Percentiles rank a stretch among this genome's conserved stretches.
These are phyloP conservation scores for Pleurotus sapidus DNA, from an alignment of 768 basidiomycete species.

Conservation along the genomic window DNA sequence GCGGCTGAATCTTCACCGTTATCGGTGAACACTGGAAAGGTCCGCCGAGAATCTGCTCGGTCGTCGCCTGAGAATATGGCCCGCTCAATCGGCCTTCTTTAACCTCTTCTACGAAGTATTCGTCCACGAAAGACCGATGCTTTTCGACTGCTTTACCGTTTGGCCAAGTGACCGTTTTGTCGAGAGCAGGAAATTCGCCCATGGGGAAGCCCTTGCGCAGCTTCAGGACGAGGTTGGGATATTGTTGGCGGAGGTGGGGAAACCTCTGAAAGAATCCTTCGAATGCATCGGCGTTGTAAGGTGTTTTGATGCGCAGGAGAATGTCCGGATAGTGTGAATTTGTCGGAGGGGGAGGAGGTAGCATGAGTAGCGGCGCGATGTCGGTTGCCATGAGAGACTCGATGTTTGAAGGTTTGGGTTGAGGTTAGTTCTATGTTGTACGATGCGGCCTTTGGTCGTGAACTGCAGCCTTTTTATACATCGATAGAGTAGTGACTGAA, in stretches of 20 bases:
- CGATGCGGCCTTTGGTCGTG: no score
- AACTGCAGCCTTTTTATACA: no score
- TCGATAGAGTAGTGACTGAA: no score
- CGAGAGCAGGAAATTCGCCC: conserved; percentile 5
- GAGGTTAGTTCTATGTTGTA: no score
- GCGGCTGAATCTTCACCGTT: conserved; percentile 10
- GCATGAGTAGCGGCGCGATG: background rate
- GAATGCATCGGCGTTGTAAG: conserved; percentile 17
- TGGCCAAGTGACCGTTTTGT: background rate
- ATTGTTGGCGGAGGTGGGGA: background rate
- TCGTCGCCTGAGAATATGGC: conserved; percentile 10
- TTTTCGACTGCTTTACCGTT: conserved; percentile 1
- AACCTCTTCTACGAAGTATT: conserved; percentile 12
- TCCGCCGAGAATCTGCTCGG: conserved; percentile 11
- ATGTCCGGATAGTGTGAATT: background rate
- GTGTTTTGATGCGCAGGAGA: conserved; percentile 8
- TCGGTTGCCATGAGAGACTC: no score
- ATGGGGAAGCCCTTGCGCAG: conserved; percentile 12
- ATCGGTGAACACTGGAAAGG: conserved; percentile 17
- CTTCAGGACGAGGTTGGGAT: background rate
- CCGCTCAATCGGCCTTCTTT: conserved; percentile 12
- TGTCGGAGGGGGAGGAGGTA: background rate
- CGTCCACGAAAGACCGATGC: conserved; percentile 7
- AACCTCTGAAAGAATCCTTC: background rate
- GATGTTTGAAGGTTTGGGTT: no score